phyloP scores from a whole-genome alignment of 2,329 filamentous ascomycete genomes.

The Bipolaris sorokiniana region DNA sequence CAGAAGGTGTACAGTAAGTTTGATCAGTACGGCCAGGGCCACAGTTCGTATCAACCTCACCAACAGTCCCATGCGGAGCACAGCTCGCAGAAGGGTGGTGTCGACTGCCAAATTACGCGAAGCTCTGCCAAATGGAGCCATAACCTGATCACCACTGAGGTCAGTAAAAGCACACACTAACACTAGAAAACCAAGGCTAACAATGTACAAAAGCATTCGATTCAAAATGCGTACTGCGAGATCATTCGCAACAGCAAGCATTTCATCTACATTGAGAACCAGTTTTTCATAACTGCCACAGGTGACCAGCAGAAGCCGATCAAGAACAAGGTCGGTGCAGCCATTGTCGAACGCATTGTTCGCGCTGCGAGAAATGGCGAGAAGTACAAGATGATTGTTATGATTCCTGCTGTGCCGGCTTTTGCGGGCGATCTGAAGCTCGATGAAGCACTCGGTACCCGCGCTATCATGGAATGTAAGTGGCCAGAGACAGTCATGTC shows the following conservation, averaged over 20 bases:
- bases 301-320: slow-evolving; percentile 73
- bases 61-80: slow-evolving; percentile 42
- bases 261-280: slow-evolving; percentile 82
- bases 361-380: slow-evolving; percentile 70
- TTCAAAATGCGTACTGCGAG: slow-evolving; percentile 82
- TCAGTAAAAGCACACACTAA: slow-evolving; percentile 27
- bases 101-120: slow-evolving; percentile 47
- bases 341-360: slow-evolving; percentile 78
- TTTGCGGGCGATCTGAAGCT: slow-evolving; percentile 81
- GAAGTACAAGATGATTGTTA: slow-evolving; percentile 75
- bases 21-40: slow-evolving; percentile 29
- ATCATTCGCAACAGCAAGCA: slow-evolving; percentile 72
- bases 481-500: neutral
- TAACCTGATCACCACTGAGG: slow-evolving; percentile 60
- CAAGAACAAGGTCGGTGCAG: slow-evolving; percentile 77
- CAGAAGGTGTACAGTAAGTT: slow-evolving; percentile 37
- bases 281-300: slow-evolving; percentile 89
- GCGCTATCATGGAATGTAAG: slow-evolving; percentile 77
- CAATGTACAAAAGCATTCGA: slow-evolving; percentile 66
- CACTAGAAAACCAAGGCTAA: neutral
- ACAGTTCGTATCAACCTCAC: slow-evolving; percentile 16
- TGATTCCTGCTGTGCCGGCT: slow-evolving; percentile 80
- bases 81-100: slow-evolving; percentile 35
- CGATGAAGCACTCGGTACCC: slow-evolving; percentile 74
- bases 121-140: slow-evolving; percentile 64